Conservation (phyloP, 805 yeast species). For the Candida sithepensis region DNA sequence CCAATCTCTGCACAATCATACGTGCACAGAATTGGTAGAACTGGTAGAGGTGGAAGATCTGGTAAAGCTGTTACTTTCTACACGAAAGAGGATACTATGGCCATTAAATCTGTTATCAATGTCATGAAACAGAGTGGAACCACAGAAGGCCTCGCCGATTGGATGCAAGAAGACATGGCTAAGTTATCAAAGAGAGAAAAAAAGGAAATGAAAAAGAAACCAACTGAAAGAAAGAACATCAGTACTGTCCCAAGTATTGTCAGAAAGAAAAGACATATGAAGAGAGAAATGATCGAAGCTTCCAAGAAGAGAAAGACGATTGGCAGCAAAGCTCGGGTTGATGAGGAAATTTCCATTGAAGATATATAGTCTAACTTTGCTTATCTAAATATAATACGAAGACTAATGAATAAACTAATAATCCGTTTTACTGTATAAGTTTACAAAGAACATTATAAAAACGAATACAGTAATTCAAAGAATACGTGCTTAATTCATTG, state of each 20-base stretch:
- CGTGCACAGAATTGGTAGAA: slow-evolving; percentile 97
- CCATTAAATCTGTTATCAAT: slow-evolving; percentile 79
- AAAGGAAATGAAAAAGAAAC: slow-evolving; percentile 52
- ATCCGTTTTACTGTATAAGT: too few species aligned
- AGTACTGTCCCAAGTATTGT: slow-evolving; percentile 79
- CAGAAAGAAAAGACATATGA: slow-evolving; percentile 59
- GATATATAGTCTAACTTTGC: too few species aligned
- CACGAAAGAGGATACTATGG: slow-evolving; percentile 80
- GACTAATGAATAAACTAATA: too few species aligned
- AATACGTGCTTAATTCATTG: not conserved
- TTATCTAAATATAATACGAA: too few species aligned
- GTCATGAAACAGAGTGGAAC: slow-evolving; percentile 92
- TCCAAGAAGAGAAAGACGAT: slow-evolving; percentile 51
- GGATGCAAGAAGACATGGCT: slow-evolving; percentile 72
- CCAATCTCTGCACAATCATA: slow-evolving; percentile 93
- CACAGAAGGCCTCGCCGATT: slow-evolving; percentile 57
- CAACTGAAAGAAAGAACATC: slow-evolving; percentile 65
- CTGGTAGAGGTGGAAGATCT: slow-evolving; percentile 88
- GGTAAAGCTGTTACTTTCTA: slow-evolving; percentile 91
- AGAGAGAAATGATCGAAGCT: slow-evolving; percentile 69
- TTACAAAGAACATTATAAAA: not conserved
- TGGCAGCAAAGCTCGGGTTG: not conserved
- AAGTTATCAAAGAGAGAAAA: slow-evolving; percentile 65
- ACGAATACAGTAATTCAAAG: not conserved
- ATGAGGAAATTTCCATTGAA: not conserved